These are phyloP conservation scores for Stevia rebaudiana DNA, from an alignment of 140 eudicot genomes.

Conservation along the genomic window DNA sequence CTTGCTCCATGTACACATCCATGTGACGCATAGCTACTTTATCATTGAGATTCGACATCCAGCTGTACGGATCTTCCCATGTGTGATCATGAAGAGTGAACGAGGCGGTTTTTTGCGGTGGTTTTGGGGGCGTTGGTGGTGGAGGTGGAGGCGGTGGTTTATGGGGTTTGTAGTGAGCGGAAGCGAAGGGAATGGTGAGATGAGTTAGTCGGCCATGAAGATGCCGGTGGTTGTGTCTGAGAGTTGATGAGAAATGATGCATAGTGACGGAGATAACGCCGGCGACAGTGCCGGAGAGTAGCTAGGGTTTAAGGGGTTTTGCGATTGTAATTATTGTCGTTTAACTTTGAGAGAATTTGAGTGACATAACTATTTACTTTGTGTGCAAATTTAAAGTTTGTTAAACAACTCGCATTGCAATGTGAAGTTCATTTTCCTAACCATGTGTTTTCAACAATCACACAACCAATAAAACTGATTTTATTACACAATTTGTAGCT, in stretches of 20 bases:
- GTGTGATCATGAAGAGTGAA: constrained; percentile 56
- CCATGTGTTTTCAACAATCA: too few species aligned
- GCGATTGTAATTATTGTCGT: too few species aligned
- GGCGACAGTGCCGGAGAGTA: constrained; percentile 18
- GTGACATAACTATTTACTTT: too few species aligned
- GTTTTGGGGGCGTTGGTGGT: constrained; percentile 76
- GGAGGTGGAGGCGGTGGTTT: constrained; percentile 49
- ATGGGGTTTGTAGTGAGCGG: constrained; percentile 48
- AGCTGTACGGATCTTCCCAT: constrained; percentile 76
- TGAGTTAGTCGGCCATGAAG: background rate
- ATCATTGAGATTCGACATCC: constrained; percentile 88
- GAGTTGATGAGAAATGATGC: constrained; percentile 39
- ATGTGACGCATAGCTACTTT: constrained; percentile 94
- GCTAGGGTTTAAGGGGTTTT: constrained; percentile 26
- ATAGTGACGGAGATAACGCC: constrained; percentile 29
- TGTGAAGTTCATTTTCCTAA: too few species aligned
- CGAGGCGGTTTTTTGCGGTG: constrained; percentile 52
- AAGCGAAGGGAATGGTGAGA: constrained; percentile 22
- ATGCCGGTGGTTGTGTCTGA: constrained; percentile 24
- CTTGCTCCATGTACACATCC: constrained; percentile 90
- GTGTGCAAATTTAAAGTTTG: too few species aligned
- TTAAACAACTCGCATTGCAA: too few species aligned
- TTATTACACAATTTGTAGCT: too few species aligned
- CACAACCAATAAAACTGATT: too few species aligned
- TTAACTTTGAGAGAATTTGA: too few species aligned